phyloP scores from a whole-genome alignment of 2,329 filamentous ascomycete genomes.

The Byssochlamys sp. region DNA sequence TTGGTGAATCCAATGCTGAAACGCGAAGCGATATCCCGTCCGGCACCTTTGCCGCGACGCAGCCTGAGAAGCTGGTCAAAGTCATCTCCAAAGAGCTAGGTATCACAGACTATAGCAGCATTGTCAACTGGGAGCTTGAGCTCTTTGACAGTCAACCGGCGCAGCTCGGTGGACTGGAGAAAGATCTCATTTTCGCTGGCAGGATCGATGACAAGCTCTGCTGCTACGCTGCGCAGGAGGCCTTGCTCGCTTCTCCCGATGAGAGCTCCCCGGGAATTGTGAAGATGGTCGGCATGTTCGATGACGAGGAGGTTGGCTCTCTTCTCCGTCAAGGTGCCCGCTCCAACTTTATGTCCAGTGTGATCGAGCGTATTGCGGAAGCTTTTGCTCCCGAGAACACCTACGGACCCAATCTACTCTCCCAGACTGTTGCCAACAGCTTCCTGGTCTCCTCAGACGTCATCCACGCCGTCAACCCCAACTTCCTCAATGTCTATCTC shows the following conservation, averaged over 20 bases:
- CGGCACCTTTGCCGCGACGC: slow-evolving; percentile 68
- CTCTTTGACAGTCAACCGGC: slow-evolving; percentile 86
- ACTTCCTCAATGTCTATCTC: slow-evolving; percentile 77
- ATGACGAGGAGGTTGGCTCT: slow-evolving; percentile 93
- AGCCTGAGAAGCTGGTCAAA: slow-evolving; percentile 75
- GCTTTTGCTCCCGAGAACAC: slow-evolving; percentile 40
- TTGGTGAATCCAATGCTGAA: slow-evolving; percentile 19
- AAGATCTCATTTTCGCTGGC: slow-evolving; percentile 88
- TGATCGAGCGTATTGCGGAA: slow-evolving; percentile 70
- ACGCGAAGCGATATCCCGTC: slow-evolving; percentile 35
- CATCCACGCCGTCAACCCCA: slow-evolving; percentile 86
- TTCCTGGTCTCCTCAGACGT: slow-evolving; percentile 92
- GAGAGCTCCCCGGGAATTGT: slow-evolving; percentile 51
- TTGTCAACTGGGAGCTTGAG: slow-evolving; percentile 94
- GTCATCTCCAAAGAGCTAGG: slow-evolving; percentile 71
- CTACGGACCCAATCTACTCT: slow-evolving; percentile 50
- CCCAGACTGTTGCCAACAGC: slow-evolving; percentile 78
- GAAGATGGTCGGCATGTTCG: slow-evolving; percentile 87
- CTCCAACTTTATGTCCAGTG: slow-evolving; percentile 74
- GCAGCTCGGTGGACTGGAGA: slow-evolving; percentile 71
- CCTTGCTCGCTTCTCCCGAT: slow-evolving; percentile 59
- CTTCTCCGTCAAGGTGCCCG: slow-evolving; percentile 79
- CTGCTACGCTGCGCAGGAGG: slow-evolving; percentile 82
- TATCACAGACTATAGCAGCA: slow-evolving; percentile 60
- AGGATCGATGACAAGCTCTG: slow-evolving; percentile 97